Evolutionary conservation across 1,284 basidiomycete species (phyloP), one percentile per base, ranked within the genome.

Genomic region (Ganoderma leucocontextum): DNA sequence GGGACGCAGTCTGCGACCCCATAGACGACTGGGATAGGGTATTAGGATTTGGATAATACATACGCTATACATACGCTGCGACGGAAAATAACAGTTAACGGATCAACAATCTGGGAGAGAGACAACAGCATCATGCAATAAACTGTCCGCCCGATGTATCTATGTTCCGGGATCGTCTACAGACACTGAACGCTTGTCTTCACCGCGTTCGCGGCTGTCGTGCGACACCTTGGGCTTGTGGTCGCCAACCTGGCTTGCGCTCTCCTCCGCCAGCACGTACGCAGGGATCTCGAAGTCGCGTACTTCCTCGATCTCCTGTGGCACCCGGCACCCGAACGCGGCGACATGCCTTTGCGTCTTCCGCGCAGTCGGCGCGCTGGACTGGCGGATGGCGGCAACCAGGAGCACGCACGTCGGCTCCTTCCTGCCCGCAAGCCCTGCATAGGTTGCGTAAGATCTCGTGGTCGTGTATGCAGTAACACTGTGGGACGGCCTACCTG

Each of bases 291-390:
- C 80, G 70, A 85, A 88, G 67, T 87, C 85, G 68, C 80, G 78
- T 38, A 83, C 75, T 66, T 82, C 79, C 72, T 86, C 86, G 62
- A 87, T 70, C 63, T 80, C 83, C 0, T 72, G 77, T 2, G 87
- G 86, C 8, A 87, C 80, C 63, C 84, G 84, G 57, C 81, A 80
- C 0, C 90, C 89, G 74, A 91, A 91, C 19, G 89, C 87, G 38
- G 81, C 84, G 57, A 84, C 78, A 68, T 86, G 82, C 64, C 89
- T 82, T 74, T 84, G 84, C 1, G 86, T 85, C 75, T 86, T 88
- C 63, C 86, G 81, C 35, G 81, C 80, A 17, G 78, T 82, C 7
- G 82, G 83, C 38, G 83, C 78, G 19, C 78, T 80, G 35, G 83
- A 80, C 68, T 79, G 84, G 36, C 87, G 85, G 58, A 84, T 76